Evolutionary conservation across 1,139 yeast genomes (phyloP).

Genomic region (Spencermartinsiella ligniputridi): DNA sequence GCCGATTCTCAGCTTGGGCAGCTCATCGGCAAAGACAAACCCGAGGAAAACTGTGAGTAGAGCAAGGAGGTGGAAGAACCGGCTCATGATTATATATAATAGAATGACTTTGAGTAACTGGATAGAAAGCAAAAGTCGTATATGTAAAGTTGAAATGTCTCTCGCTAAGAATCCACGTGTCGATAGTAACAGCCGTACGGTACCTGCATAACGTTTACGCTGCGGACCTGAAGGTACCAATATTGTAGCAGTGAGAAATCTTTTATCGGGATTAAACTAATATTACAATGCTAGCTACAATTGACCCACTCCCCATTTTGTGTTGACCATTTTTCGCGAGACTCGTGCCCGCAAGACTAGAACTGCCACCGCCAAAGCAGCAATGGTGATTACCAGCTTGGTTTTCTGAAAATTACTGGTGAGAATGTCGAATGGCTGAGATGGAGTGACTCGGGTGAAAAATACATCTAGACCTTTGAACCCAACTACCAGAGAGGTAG

Average conservation of each 20-base stretch:
- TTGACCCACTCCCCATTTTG: slow-evolving; percentile 21
- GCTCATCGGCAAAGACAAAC: slow-evolving; percentile 20
- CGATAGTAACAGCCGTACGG: background rate
- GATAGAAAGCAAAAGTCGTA: too few relatives aligned
- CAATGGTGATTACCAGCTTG: slow-evolving; percentile 60
- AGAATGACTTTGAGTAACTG: too few relatives aligned
- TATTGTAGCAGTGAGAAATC: too few relatives aligned
- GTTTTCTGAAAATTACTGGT: slow-evolving; percentile 61
- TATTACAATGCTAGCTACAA: background rate
- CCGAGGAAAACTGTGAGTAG: slow-evolving; percentile 4
- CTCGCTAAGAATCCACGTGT: background rate
- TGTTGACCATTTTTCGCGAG: slow-evolving; percentile 35
- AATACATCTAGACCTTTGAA: slow-evolving; percentile 60
- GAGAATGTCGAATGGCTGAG: slow-evolving; percentile 76
- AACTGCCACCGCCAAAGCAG: slow-evolving; percentile 45
- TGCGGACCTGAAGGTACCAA: too few relatives aligned
- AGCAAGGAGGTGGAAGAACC: background rate
- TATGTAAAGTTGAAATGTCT: background rate
- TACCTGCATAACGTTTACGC: too few relatives aligned
- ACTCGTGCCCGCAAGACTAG: slow-evolving; percentile 58
- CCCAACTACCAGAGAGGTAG: slow-evolving; percentile 69
- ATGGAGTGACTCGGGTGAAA: slow-evolving; percentile 75
- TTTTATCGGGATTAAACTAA: too few relatives aligned
- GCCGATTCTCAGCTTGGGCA: slow-evolving; percentile 34
- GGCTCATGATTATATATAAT: background rate